Evolutionary conservation across 305 asterid species (phyloP), one percentile per base, ranked within the genome.

Genomic region (Ilex paraguariensis): DNA sequence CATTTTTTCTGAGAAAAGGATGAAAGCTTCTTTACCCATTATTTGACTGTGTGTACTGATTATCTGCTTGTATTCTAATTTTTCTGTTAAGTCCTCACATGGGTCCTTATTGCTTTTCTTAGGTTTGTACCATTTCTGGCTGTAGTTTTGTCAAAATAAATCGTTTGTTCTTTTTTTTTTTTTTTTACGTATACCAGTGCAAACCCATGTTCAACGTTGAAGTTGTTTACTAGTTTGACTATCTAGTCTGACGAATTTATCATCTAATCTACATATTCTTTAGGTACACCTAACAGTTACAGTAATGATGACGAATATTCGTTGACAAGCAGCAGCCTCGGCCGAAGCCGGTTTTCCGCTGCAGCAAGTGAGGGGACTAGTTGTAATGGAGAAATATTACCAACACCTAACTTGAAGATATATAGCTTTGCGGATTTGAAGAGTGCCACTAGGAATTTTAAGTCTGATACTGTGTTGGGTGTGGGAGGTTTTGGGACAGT

Each of bases 401-500:
- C 89, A 32, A 30, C 84, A 50, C 75, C 91, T 0, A 73, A 70
- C 66, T 72, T 90, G 80, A 86, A 77, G 69, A 73, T 70, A 13
- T 90, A 81, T 61, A 79, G 72, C 39, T 87, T 82, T 74, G 66
- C 74, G 48, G 97, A 87, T 69, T 61, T 90, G 74, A 87, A 69
- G 81, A 79, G 48, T 57, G 81, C 88, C 28, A 79, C 98, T 0
- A 81, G 68, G 76, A 84, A 69, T 77, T 91, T 91, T 79, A 86
- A 73, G 77, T 46, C 86, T 42, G 94, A 86, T 64, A 70, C 77
- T 73, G 95, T 84, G 66, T 72, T 91, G 77, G 98, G 98, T 4
- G 49, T 75, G 17, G 96, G 96, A 33, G 96, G 96, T 44, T 91
- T 91, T 62, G 98, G 98, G 63, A 88, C 94, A 11, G 98, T 91